Evolutionary conservation across 345 rosid genomes (phyloP).

Genomic region (Microthlaspi erraticum): DNA sequence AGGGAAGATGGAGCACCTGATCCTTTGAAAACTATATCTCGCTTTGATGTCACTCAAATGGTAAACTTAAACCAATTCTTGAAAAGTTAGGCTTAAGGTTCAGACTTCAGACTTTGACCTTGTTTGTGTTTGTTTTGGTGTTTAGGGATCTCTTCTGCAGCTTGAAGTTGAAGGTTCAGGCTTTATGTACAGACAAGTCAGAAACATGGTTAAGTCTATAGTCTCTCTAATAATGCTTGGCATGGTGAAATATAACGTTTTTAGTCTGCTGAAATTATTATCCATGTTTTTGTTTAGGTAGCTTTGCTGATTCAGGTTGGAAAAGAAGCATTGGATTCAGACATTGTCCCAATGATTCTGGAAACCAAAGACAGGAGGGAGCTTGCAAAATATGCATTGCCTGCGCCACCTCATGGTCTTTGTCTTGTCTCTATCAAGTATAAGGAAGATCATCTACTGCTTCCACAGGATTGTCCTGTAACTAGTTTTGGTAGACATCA

Average conservation of each 20-base stretch:
- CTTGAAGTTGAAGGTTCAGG: conserved; percentile 94
- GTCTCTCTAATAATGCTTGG: background rate
- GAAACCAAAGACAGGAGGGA: conserved; percentile 71
- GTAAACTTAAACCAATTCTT: conserved; percentile 46
- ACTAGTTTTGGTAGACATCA: conserved; percentile 80
- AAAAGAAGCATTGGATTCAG: conserved; percentile 77
- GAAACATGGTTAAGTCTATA: conserved; percentile 72
- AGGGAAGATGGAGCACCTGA: conserved; percentile 64
- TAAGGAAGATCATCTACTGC: conserved; percentile 64
- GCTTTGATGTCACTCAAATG: conserved; percentile 69
- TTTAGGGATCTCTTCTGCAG: conserved; percentile 76
- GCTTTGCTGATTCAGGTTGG: conserved; percentile 87
- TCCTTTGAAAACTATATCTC: conserved; percentile 75
- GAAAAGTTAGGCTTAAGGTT: background rate
- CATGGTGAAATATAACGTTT: background rate
- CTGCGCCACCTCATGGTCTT: conserved; percentile 86
- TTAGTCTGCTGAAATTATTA: background rate
- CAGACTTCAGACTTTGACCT: conserved; percentile 4
- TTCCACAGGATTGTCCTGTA: conserved; percentile 62
- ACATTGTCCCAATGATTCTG: conserved; percentile 66
- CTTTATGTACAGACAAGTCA: conserved; percentile 86
- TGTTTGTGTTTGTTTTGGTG: conserved; percentile 13
- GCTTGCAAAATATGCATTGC: conserved; percentile 70
- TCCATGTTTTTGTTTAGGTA: conserved; percentile 49
- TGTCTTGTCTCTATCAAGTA: conserved; percentile 70